Base-by-base conservation (phyloP, 2,329 filamentous ascomycete genomes). In the Fusarium solani-melongenae region DNA sequence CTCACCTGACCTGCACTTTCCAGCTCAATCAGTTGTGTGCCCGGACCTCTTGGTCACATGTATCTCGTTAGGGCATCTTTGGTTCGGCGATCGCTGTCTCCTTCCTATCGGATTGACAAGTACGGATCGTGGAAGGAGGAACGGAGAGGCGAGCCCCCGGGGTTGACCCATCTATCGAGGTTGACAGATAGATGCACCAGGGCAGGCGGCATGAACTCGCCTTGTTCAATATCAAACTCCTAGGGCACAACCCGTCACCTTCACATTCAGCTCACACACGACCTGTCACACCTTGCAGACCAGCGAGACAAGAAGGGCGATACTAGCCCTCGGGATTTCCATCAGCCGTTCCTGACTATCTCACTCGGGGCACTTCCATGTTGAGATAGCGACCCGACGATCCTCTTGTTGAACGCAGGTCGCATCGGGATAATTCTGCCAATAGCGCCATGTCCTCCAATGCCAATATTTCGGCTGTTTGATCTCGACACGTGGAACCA, bases 341-440 rank as follows among this genome's bases (percentile, higher is more conserved):
- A 59, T 56, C 33, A 62, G 66, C 67, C 67, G 76, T 78, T 78
- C 76, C 76, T 78, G 76, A 74, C 74, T 78, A 78, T 78, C 67
- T 27, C 41, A 38, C 27, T 62, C 58, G 63, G 62, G 41, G 64
- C 62, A 59, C 58, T 77, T 53, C 73, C 71, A 41, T 70, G 57
- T 77, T 76, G 66, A 78, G 73, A 77, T 60, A 75, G 55, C 12
- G 17, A 57, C 17, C 63, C 15, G 76, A 72, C 67, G 76, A 78
- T 78, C 75, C 33, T 34, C 41, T 66, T 64, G 65, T 57, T 67
- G 58, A 67, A 64, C 74, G 72, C 65, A 64, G 74, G 34, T 63
- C 51, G 60, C 14, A 12, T 68, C 74, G 74, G 76, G 24, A 66
- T 64, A 73, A 77, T 64, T 71, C 69, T 59, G 62, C 76, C 76